Conservation (phyloP, 2,329 filamentous ascomycete genomes). For the Rhytidhysteron rufulum region DNA sequence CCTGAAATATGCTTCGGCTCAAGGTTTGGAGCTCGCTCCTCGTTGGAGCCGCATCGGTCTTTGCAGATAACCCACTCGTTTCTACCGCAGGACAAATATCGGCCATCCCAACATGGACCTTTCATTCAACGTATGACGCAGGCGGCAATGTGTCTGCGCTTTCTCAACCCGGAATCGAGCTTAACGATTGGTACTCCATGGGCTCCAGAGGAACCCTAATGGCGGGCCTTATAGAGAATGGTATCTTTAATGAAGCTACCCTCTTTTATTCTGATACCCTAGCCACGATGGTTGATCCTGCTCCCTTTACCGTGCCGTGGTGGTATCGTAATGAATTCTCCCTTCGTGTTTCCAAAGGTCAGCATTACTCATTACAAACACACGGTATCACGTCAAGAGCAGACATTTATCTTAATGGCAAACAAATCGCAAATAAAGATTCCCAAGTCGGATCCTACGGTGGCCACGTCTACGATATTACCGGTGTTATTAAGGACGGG, state of each 20-base stretch:
- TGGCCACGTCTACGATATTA: constrained; percentile 55
- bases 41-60: no score
- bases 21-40: no score
- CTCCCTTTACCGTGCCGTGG: constrained; percentile 54
- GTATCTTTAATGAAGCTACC: constrained; percentile 50
- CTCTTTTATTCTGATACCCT: constrained; percentile 57
- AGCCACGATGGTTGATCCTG: constrained; percentile 38
- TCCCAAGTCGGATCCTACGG: constrained; percentile 55
- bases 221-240: constrained; percentile 53
- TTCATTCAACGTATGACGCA: no score
- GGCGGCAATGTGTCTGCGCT: neutral
- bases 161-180: constrained; percentile 38
- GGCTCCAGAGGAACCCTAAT: constrained; percentile 53
- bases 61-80: no score
- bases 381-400: constrained; percentile 59
- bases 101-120: no score
- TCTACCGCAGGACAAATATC: no score
- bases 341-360: constrained; percentile 26
- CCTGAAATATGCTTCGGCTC: no score
- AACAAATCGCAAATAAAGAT: constrained; percentile 46
- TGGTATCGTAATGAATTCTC: constrained; percentile 55
- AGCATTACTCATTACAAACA: constrained; percentile 53
- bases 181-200: constrained; percentile 51
- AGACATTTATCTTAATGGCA: constrained; percentile 59
- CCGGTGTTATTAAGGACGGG: constrained; percentile 34